Conservation (phyloP, 106 monocot genomes). For the Amphibolis antarctica region DNA sequence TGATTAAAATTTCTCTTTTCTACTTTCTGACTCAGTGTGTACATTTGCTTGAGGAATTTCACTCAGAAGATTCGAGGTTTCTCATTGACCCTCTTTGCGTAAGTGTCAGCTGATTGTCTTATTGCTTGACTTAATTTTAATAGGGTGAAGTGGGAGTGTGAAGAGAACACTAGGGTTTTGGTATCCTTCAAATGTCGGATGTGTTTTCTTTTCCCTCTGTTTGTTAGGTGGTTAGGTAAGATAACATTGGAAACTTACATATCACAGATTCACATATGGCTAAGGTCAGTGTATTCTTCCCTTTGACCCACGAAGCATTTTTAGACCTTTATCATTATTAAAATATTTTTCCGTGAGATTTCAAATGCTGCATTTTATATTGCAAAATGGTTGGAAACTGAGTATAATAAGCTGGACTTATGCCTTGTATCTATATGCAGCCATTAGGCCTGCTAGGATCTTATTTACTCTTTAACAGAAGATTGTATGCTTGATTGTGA, state of each 20-base stretch:
- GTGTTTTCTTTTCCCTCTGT: not conserved
- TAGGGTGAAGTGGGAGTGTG: not conserved
- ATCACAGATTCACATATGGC: constrained; percentile 94
- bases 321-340: not conserved
- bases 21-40: constrained; percentile 43
- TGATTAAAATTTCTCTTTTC: constrained; percentile 6
- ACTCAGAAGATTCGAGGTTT: constrained; percentile 58
- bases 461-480: too few species aligned
- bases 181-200: not conserved
- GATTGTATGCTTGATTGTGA: too few species aligned
- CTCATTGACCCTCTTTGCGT: constrained; percentile 90
- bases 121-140: not conserved
- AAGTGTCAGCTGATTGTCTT: constrained; percentile 20
- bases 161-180: not conserved
- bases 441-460: too few species aligned
- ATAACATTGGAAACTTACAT: constrained; percentile 97
- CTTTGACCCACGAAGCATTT: not conserved
- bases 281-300: constrained; percentile 38
- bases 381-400: too few species aligned
- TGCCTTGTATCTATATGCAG: too few species aligned
- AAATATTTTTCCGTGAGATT: too few species aligned
- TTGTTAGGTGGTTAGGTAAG: constrained; percentile 89
- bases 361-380: too few species aligned
- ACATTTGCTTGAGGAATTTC: constrained; percentile 84
- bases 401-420: too few species aligned